Base-by-base conservation (phyloP, 768 basidiomycete species). In the Myochromella boudieri region DNA sequence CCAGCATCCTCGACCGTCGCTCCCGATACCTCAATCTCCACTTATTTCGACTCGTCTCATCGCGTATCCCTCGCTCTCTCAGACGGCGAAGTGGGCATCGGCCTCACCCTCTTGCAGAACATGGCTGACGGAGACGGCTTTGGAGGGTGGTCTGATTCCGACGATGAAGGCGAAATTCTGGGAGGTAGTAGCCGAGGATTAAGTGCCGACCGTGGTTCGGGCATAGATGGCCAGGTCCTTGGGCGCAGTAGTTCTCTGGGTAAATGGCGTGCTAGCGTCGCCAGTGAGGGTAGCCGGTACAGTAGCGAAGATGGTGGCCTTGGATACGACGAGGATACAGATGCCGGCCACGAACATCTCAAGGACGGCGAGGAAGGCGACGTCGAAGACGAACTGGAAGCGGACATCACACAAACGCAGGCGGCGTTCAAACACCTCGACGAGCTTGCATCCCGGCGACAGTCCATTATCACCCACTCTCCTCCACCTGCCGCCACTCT, bases 81-180 rank as follows among this genome's bases (percentile, higher is more conserved):
- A 1, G 84, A 85, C 47, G 84, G 80, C 3, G 78, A 81, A 40
- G 68, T 77, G 1, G 87, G 82, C 0, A 89, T 90, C 28, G 87
- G 87, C 1, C 64, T 88, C 26, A 82, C 82, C 2, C 64, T 89
- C 43, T 64, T 90, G 42, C 78, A 81, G 53, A 74, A 72, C 31
- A 62, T 80, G 57, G 63, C 68, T 29, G 58, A 67, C 2, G 66
- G 57, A 10, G 71, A 62, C 1, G 18, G 32, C 14, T 63, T 60
- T 11, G 66, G 61, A 0, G 64, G 57, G 5, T 53, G 51, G 42
- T 57, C 58, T 1, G 68, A 63, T 39, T 57, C 57, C 0, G 67
- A 68, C 21, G 55, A 58, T 3, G 62, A 64, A 44, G 28, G 29
- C 18, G 26, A 48, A 24, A 26, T 6, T 34, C 14, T 14, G 6